These are phyloP conservation scores for Morella rubra DNA, from an alignment of 306 rosid species.

Conservation along the genomic window DNA sequence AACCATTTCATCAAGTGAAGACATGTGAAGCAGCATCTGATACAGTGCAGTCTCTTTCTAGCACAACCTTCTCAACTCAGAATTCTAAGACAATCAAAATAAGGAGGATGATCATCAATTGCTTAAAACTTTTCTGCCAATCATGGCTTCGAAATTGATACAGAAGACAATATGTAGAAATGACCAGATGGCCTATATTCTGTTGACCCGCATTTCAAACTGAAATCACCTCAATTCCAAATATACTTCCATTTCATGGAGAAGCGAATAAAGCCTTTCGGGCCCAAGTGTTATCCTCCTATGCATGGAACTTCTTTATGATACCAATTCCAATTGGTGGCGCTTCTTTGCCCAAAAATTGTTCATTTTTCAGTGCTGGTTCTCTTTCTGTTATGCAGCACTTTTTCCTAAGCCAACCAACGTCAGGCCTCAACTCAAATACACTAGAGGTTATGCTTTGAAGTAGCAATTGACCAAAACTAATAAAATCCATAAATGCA, in stretches of 20 bases:
- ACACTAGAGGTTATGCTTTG: slow-evolving; percentile 15
- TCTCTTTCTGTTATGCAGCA: not conserved
- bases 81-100: not conserved
- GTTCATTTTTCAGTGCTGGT: slow-evolving; percentile 2
- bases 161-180: slow-evolving; percentile 4
- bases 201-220: not conserved
- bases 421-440: not conserved
- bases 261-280: not conserved
- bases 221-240: slow-evolving; percentile 21
- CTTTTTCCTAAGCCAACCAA: slow-evolving; percentile 4
- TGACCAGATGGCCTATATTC: not conserved
- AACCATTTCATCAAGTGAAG: not conserved
- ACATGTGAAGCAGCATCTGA: not conserved
- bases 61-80: not conserved
- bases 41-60: not conserved
- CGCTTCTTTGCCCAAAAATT: slow-evolving; percentile 3
- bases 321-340: slow-evolving; percentile 1
- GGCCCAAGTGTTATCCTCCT: not conserved
- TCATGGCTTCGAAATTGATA: not conserved
- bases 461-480: not conserved
- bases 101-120: not conserved
- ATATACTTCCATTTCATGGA: not conserved
- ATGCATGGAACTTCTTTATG: slow-evolving; percentile 3
- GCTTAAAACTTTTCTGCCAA: not conserved
- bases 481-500: not conserved